These are phyloP conservation scores for Trametes pubescens DNA, from an alignment of 1,284 basidiomycete genomes.

Conservation along the genomic window DNA sequence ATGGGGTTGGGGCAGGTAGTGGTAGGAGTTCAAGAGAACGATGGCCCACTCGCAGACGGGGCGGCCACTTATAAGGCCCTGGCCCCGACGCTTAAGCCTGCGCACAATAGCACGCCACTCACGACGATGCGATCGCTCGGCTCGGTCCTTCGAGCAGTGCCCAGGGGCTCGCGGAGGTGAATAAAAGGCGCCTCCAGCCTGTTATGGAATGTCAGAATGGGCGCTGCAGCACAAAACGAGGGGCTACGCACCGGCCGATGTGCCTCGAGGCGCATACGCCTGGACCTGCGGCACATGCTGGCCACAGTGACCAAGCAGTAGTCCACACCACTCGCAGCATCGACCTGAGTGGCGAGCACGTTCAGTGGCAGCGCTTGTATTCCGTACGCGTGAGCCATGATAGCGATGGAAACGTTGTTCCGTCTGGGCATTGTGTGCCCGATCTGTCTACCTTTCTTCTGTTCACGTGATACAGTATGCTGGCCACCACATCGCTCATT, in stretches of 20 bases:
- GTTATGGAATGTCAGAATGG: neutral
- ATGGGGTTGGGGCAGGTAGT: neutral
- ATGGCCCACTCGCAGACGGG: neutral
- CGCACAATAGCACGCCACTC: constrained; percentile 14
- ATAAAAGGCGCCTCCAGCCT: neutral
- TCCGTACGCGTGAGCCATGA: neutral
- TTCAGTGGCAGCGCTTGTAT: neutral
- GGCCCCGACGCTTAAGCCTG: constrained; percentile 11
- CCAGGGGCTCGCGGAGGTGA: constrained; percentile 5
- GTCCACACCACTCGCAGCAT: neutral
- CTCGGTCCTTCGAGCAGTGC: neutral
- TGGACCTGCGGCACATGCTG: constrained; percentile 10
- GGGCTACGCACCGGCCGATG: neutral
- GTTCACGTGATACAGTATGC: neutral
- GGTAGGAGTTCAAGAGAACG: constrained; percentile 4
- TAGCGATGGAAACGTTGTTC: neutral
- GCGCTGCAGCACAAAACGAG: neutral
- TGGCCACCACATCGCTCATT: no score
- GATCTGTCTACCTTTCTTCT: constrained; percentile 14
- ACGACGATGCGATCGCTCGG: constrained; percentile 19
- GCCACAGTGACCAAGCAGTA: constrained; percentile 5
- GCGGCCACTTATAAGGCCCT: constrained; percentile 3
- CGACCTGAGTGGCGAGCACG: neutral
- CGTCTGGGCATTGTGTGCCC: constrained; percentile 1
- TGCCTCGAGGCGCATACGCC: constrained; percentile 10